These are phyloP conservation scores for Euphorbia schlechtendalii DNA, from an alignment of 441 rosid genomes.

Conservation along the genomic window DNA sequence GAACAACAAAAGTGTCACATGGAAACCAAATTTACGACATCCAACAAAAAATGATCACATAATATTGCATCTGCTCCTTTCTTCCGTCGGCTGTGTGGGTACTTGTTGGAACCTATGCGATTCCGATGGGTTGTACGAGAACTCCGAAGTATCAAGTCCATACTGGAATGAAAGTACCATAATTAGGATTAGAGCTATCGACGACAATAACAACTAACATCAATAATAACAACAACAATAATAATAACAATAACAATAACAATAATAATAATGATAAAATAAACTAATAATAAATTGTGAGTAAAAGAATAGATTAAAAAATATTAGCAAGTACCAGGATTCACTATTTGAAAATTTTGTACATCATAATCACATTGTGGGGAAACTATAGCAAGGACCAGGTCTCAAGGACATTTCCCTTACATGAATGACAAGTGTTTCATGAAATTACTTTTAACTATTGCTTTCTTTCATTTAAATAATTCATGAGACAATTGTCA, in stretches of 20 bases:
- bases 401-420: too few relatives aligned
- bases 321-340: not conserved
- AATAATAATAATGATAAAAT: not conserved
- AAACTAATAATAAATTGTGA: not conserved
- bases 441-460: too few relatives aligned
- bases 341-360: not conserved
- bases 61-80: constrained; percentile 82
- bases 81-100: constrained; percentile 62
- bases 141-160: constrained; percentile 92
- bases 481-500: too few relatives aligned
- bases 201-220: not conserved
- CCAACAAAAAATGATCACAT: constrained; percentile 38
- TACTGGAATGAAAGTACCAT: constrained; percentile 49
- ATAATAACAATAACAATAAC: not conserved
- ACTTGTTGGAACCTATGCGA: constrained; percentile 72
- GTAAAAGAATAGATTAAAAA: not conserved
- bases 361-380: not conserved
- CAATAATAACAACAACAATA: constrained; percentile 14
- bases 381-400: not conserved
- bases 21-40: too few relatives aligned
- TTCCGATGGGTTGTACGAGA: constrained; percentile 90
- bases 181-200: too few relatives aligned
- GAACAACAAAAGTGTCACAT: constrained; percentile 20
- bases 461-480: too few relatives aligned
- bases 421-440: too few relatives aligned